Evolutionary conservation across 441 rosid species (phyloP).

Genomic region (Gossypium laxum): DNA sequence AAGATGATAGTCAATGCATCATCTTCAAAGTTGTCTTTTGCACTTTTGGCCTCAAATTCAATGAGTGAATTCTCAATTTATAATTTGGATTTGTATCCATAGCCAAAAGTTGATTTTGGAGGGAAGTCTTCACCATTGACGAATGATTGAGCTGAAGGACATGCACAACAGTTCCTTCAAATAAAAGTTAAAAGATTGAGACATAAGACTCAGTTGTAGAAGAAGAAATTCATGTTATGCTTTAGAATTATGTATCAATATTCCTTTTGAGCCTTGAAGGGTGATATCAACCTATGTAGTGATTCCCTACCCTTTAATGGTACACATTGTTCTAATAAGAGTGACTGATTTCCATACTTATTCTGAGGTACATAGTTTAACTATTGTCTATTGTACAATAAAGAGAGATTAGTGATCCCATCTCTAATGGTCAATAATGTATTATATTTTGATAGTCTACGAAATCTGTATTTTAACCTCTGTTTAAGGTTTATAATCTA

Average conservation of each 20-base stretch:
- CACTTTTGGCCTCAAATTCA: constrained; percentile 23
- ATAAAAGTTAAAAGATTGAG: constrained; percentile 18
- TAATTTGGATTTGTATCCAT: constrained; percentile 27
- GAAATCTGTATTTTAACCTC: background rate
- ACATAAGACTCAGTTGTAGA: background rate
- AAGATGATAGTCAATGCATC: constrained; percentile 29
- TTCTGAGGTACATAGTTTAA: background rate
- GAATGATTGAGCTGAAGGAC: constrained; percentile 42
- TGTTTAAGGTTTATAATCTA: background rate
- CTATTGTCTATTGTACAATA: background rate
- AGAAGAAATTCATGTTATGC: constrained; percentile 2
- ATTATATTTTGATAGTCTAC: background rate
- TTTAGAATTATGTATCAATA: background rate
- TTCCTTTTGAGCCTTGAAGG: background rate
- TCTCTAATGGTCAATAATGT: background rate
- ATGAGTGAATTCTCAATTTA: constrained; percentile 34
- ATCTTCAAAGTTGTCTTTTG: constrained; percentile 25
- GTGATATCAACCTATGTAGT: constrained; percentile 5
- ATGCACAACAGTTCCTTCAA: constrained; percentile 52
- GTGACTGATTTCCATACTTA: constrained; percentile 8
- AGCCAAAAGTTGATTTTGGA: constrained; percentile 34
- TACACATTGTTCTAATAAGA: constrained; percentile 8
- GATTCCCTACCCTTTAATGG: background rate
- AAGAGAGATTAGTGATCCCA: background rate
- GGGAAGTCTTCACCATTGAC: constrained; percentile 36